Evolutionary conservation across 2,329 filamentous ascomycete genomes (phyloP), one percentile per base, ranked within the genome.

Genomic region (Arthrinium puccinioides): DNA sequence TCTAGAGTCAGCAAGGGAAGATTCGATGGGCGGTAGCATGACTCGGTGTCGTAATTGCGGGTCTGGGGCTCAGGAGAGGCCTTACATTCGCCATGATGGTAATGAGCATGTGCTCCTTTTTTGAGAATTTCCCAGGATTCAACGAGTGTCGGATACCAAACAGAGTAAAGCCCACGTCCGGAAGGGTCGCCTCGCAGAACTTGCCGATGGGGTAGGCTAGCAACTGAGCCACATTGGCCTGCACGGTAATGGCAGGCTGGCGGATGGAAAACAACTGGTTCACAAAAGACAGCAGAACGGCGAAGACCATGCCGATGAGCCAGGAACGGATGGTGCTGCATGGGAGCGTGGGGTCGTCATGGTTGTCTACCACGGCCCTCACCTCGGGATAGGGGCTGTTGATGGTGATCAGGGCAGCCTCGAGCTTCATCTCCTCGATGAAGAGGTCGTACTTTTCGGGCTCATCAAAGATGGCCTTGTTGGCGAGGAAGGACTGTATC

Each of bases 1-100:
- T n/a, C n/a, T n/a, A n/a, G n/a, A n/a, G n/a, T n/a, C n/a, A n/a
- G n/a, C n/a, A n/a, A n/a, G n/a, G n/a, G n/a, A n/a, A n/a, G n/a
- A n/a, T n/a, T n/a, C n/a, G n/a, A n/a, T n/a, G n/a, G n/a, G n/a
- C n/a, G n/a, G n/a, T n/a, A n/a, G n/a, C n/a, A n/a, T n/a, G n/a
- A n/a, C n/a, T n/a, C n/a, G n/a, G n/a, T n/a, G n/a, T n/a, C n/a
- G n/a, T n/a, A n/a, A n/a, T n/a, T n/a, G n/a, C n/a, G n/a, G n/a
- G n/a, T n/a, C n/a, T n/a, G n/a, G n/a, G n/a, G n/a, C n/a, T n/a
- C n/a, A n/a, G n/a, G n/a, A n/a, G n/a, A n/a, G n/a, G n/a, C n/a
- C n/a, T n/a, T n/a, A n/a, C 69, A 52, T 80, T 79, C 38, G 79
- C 74, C 71, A 75, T 74, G 52, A 75, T 72, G 20, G 67, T 62